phyloP scores from a whole-genome alignment of 1,139 yeast species.

The Blastobotrys indianensis region DNA sequence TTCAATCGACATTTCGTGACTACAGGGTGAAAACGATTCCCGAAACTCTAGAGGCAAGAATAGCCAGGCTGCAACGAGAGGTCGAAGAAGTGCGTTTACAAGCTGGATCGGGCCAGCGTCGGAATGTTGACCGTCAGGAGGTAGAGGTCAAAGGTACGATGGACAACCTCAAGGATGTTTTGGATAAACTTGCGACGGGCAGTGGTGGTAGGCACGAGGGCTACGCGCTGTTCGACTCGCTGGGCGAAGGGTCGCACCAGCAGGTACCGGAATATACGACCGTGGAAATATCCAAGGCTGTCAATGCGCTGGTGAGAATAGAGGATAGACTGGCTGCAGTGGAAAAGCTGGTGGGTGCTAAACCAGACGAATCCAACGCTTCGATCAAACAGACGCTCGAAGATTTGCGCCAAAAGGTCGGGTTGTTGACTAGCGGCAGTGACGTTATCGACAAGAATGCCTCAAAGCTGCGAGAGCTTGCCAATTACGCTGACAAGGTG shows the following conservation, averaged over 20 bases:
- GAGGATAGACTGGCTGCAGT: constrained; percentile 18
- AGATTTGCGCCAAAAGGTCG: constrained; percentile 15
- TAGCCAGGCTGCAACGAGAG: constrained; percentile 44
- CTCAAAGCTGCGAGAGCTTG: constrained; percentile 14
- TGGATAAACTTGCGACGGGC: constrained; percentile 7
- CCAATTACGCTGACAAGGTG: constrained; percentile 10
- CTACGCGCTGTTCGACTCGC: background rate
- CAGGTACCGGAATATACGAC: background rate
- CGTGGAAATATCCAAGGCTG: background rate
- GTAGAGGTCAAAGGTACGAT: background rate
- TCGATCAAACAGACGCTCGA: constrained; percentile 13
- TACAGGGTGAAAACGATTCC: constrained; percentile 9
- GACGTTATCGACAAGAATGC: constrained; percentile 14
- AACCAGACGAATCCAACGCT: background rate
- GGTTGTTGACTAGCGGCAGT: constrained; percentile 16
- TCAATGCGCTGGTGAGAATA: constrained; percentile 10
- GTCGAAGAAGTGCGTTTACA: constrained; percentile 36
- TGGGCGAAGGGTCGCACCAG: constrained; percentile 2
- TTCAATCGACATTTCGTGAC: background rate
- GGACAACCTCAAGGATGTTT: constrained; percentile 9
- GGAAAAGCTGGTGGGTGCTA: constrained; percentile 14
- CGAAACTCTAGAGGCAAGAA: constrained; percentile 34
- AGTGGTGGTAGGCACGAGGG: constrained; percentile 1
- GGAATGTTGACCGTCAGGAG: background rate
- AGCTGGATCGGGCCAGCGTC: background rate